Conservation (phyloP, 2,329 filamentous ascomycete species). For the Colletotrichum tropicale region DNA sequence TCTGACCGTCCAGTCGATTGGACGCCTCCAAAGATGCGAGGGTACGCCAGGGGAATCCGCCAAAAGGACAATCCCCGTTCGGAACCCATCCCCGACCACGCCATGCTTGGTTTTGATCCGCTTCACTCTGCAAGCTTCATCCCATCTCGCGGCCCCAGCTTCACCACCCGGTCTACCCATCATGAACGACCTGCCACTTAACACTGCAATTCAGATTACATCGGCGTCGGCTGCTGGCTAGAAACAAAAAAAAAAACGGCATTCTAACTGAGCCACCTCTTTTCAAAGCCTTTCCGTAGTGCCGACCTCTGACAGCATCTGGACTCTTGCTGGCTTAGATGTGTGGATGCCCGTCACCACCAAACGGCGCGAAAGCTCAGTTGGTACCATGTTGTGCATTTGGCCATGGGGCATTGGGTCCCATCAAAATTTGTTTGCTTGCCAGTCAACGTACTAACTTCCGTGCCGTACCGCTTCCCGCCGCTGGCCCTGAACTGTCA, state of each 20-base stretch:
- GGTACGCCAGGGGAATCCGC: constrained; percentile 1
- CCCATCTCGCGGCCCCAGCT: constrained; percentile 16
- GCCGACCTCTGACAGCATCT: neutral
- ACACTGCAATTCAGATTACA: neutral
- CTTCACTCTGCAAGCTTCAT: constrained; percentile 11
- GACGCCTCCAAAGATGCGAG: constrained; percentile 7
- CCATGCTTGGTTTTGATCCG: constrained; percentile 10
- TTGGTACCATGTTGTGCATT: neutral
- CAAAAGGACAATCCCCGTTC: constrained; percentile 14
- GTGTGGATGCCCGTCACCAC: neutral
- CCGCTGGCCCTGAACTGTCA: constrained; percentile 7
- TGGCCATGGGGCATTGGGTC: neutral
- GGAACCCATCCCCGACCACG: constrained; percentile 14
- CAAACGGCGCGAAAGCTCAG: neutral
- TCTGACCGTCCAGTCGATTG: neutral
- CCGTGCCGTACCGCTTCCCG: constrained; percentile 22
- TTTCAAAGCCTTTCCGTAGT: neutral
- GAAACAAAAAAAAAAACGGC: neutral
- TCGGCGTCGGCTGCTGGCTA: neutral
- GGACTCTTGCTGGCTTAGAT: neutral
- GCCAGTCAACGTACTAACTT: constrained; percentile 18
- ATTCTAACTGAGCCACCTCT: neutral
- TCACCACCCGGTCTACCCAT: neutral
- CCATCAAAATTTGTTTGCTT: constrained; percentile 15
- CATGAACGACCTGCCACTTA: neutral